Base-by-base conservation (phyloP, 805 yeast genomes). In the Saccharomyces mikatae region DNA sequence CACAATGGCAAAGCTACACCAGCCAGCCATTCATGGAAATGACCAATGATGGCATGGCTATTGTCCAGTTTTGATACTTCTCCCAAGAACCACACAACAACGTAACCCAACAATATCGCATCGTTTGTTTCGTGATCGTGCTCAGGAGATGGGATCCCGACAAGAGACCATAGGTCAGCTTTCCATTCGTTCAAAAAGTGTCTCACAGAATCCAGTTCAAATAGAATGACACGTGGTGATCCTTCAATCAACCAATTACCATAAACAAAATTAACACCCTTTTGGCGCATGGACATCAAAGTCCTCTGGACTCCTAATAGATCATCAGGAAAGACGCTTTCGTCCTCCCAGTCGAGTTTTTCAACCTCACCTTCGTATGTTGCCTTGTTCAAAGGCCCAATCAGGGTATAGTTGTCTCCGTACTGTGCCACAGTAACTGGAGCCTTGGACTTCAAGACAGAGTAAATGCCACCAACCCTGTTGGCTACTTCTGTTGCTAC, bases 231-330 rank as follows among this genome's bases (percentile, higher is more conserved):
- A 52, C 96, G 75, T 24, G 99, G 99, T 0, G 98, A 96, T 21
- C 98, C 97, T 69, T 94, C 99, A 62, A 92, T 89, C 63, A 92
- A 80, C 99, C 99, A 92, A 56, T 97, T 80, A 48, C 97, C 98
- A 65, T 92, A 91, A 51, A 90, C 74, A 76, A 86, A 88, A 54
- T 79, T 74, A 59, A 92, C 81, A 31, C 98, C 98, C 49, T 97
- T 77, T n/a, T 79, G 78, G 50, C 80, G 72, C 98, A 92, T 92
- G 10, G 89, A 77, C 55, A 84, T 84, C 62, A 92, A 74, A 58
- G 91, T 72, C 48, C 72, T 69, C 22, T 63, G 68, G 13, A 67
- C 60, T 9, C 68, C 62, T 31, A 51, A 56, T 24, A 65, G 53
- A 24, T 66, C 71, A 6, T 65, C 66, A 17, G 62, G 60, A 49